Percentiles rank a stretch among this genome's conserved stretches.
Evolutionary conservation across 495 filamentous ascomycete genomes (phyloP).

Genomic region (Tuber umbilicatum): DNA sequence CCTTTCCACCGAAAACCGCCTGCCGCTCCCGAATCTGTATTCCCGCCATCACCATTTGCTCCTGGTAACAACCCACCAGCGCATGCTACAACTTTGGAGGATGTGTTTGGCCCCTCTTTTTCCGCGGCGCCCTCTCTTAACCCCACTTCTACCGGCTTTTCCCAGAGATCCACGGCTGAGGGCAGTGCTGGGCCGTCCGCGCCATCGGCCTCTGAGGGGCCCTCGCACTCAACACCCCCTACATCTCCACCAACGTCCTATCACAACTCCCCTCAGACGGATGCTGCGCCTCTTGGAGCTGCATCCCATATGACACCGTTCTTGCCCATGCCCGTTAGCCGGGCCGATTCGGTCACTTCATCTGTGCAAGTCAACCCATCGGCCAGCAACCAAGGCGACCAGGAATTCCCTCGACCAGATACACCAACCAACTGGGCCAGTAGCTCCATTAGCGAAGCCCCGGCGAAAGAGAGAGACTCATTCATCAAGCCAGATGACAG

Average conservation of each 20-base stretch:
- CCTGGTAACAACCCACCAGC: slow-evolving; percentile 47
- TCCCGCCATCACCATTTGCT: slow-evolving; percentile 57
- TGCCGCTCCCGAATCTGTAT: slow-evolving; percentile 58
- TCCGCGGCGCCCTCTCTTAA: slow-evolving; percentile 47
- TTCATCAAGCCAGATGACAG: slow-evolving; percentile 34
- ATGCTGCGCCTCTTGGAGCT: slow-evolving; percentile 45
- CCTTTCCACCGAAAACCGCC: slow-evolving; percentile 44
- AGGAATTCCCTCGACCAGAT: slow-evolving; percentile 51
- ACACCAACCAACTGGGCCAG: slow-evolving; percentile 50
- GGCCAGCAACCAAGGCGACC: slow-evolving; percentile 66
- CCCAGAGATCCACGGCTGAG: slow-evolving; percentile 49
- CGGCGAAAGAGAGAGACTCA: slow-evolving; percentile 31
- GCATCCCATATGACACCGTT: slow-evolving; percentile 65
- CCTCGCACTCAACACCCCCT: slow-evolving; percentile 52
- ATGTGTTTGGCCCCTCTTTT: slow-evolving; percentile 77
- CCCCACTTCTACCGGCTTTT: slow-evolving; percentile 51
- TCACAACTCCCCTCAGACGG: slow-evolving; percentile 51
- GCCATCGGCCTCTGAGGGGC: slow-evolving; percentile 47
- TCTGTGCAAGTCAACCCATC: slow-evolving; percentile 70
- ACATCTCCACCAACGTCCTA: slow-evolving; percentile 54
- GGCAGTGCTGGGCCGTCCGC: slow-evolving; percentile 51
- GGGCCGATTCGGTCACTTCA: slow-evolving; percentile 62
- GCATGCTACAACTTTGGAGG: slow-evolving; percentile 72
- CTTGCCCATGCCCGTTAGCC: slow-evolving; percentile 56
- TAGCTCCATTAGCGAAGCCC: slow-evolving; percentile 29